Base-by-base conservation (phyloP, 306 rosid species). In the Quercus aquifolioides region DNA sequence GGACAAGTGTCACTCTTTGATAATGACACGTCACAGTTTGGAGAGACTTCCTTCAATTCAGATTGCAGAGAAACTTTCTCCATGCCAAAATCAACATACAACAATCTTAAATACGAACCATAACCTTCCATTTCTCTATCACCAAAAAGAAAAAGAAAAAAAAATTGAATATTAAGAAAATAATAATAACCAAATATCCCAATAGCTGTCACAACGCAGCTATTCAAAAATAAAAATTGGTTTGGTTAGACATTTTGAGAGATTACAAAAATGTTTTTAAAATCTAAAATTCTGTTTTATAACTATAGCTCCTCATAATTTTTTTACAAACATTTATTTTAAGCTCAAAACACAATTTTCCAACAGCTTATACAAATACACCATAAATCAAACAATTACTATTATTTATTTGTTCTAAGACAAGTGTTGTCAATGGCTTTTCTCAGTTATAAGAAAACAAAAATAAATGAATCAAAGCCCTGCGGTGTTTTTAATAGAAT, bases 61-160 rank as follows among this genome's bases (percentile, higher is more conserved):
- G 26, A 26, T 26, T 26, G 1, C 26, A 26, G 26, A 26, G 26
- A 26, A 26, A 26, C 26, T 26, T 26, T 26, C 26, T 1, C 26
- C 26, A 23, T 23, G 23, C 23, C 23, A 23, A 71, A 74, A 80
- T 72, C 87, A 86, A 63, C 80, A 78, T 62, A 70, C 83, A 86
- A 69, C 35, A 33, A 78, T 80, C 76, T 21, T 41, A 68, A 77
- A 74, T 35, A 71, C 65, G 54, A 80, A 81, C 75, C 87, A 84
- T 74, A 69, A 51, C 85, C 74, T 82, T 77, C 86, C 79, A 84
- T 81, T 84, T 86, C 76, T 82, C 86, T 76, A 82, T 73, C 74
- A 56, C 80, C 75, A 80, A 46, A 43, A 83, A 17, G 64, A 1
- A 35, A 6, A 6, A 35, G 1, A 35, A 0, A 35, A 35, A 6